Evolutionary conservation across 2,329 filamentous ascomycete species (phyloP).

Genomic region (Fusarium sp.): DNA sequence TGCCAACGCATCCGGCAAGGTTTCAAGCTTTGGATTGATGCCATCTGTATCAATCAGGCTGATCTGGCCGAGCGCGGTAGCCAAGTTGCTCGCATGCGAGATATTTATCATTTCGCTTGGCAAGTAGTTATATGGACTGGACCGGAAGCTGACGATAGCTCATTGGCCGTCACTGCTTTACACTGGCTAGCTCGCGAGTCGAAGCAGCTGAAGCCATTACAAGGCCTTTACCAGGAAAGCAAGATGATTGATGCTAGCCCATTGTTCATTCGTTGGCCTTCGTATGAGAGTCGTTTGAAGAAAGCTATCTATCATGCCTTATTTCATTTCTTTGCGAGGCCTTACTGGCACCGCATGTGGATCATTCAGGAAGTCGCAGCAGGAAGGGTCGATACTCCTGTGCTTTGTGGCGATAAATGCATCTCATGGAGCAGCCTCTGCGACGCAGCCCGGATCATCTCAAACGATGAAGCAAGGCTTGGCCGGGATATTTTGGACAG

Average conservation of each 20-base stretch:
- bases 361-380: neutral
- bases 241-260: neutral
- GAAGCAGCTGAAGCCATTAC: neutral
- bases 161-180: neutral
- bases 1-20: neutral
- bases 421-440: constrained; percentile 7
- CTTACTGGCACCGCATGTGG: constrained; percentile 7
- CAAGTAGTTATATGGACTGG: constrained; percentile 7
- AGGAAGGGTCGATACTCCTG: neutral
- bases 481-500: constrained; percentile 11
- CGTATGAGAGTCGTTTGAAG: neutral
- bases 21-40: constrained; percentile 14
- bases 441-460: neutral
- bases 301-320: neutral
- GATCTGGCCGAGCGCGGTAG: neutral
- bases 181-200: constrained; percentile 8
- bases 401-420: neutral
- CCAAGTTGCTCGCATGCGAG: constrained; percentile 5
- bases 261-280: neutral
- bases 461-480: neutral
- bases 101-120: constrained; percentile 20
- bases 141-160: neutral
- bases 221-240: neutral
- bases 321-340: neutral
- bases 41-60: constrained; percentile 7